These are phyloP conservation scores for Debaryomyces nepalensis DNA, from an alignment of 1,139 yeast genomes.

Conservation along the genomic window DNA sequence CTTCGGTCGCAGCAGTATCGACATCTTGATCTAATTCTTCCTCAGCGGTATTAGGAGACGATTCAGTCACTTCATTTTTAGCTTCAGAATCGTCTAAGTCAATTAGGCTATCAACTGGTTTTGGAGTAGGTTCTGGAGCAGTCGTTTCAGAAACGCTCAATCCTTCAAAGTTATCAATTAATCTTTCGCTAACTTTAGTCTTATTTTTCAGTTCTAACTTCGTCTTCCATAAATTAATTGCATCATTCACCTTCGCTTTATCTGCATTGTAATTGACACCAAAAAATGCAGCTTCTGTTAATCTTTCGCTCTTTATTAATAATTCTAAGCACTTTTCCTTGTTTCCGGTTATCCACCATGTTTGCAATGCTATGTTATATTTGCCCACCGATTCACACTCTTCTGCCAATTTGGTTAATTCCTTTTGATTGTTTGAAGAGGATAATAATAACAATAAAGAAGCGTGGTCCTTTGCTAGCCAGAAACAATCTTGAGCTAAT, in stretches of 20 bases:
- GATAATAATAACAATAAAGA: slow-evolving; percentile 83
- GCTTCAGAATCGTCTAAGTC: slow-evolving; percentile 33
- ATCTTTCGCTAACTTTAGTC: slow-evolving; percentile 61
- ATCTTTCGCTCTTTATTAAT: slow-evolving; percentile 69
- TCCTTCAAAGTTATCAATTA: slow-evolving; percentile 44
- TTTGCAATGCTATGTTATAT: slow-evolving; percentile 89
- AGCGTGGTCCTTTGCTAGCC: slow-evolving; percentile 79
- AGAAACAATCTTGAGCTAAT: slow-evolving; percentile 80
- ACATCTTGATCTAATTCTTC: slow-evolving; percentile 19
- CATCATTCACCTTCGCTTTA: slow-evolving; percentile 40
- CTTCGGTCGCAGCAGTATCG: slow-evolving; percentile 20
- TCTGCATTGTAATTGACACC: slow-evolving; percentile 74
- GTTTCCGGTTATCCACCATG: slow-evolving; percentile 87
- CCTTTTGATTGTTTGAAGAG: slow-evolving; percentile 71
- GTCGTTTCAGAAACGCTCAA: slow-evolving; percentile 22
- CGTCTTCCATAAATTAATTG: slow-evolving; percentile 70
- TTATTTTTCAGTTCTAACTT: slow-evolving; percentile 57
- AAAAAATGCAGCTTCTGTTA: slow-evolving; percentile 83
- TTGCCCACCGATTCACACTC: slow-evolving; percentile 72
- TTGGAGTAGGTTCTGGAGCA: slow-evolving; percentile 11
- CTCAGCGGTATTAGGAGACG: slow-evolving; percentile 10
- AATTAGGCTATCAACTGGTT: slow-evolving; percentile 32
- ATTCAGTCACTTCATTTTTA: slow-evolving; percentile 18
- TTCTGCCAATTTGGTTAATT: slow-evolving; percentile 64
- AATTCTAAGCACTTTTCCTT: slow-evolving; percentile 65